Conservation (phyloP, 2,329 filamentous ascomycete genomes). For the Ceratocystis smalleyi region DNA sequence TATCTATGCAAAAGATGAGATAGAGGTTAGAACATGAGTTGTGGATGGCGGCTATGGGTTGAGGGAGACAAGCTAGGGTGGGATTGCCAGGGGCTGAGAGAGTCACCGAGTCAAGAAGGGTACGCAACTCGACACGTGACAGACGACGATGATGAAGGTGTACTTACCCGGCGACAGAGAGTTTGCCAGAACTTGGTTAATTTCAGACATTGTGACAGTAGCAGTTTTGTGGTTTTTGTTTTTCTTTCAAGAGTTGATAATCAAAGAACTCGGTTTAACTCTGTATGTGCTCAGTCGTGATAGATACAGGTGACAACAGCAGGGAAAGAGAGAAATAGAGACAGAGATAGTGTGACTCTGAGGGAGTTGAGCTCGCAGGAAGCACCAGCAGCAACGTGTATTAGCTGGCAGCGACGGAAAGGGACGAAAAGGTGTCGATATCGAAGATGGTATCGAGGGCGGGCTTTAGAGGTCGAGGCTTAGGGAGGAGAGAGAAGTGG, state of each 20-base stretch:
- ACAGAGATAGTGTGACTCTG: neutral
- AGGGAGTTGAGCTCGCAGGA: neutral
- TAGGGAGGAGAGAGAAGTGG: neutral
- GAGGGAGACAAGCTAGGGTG: neutral
- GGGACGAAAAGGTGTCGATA: slow-evolving; percentile 20
- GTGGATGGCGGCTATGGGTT: neutral
- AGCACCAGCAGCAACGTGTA: neutral
- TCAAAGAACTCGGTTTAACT: neutral
- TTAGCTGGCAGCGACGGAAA: neutral
- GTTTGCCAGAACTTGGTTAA: slow-evolving; percentile 93
- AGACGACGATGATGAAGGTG: slow-evolving; percentile 15
- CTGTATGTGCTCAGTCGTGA: slow-evolving; percentile 4
- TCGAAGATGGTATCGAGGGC: slow-evolving; percentile 19
- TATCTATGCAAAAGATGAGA: slow-evolving; percentile 38
- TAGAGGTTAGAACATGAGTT: slow-evolving; percentile 7
- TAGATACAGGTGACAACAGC: slow-evolving; percentile 9
- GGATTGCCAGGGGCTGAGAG: neutral
- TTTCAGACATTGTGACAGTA: slow-evolving; percentile 66
- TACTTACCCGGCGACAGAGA: slow-evolving; percentile 83
- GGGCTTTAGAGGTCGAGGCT: neutral
- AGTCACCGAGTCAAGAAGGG: neutral
- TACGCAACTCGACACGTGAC: slow-evolving; percentile 12
- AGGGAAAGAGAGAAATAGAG: neutral
- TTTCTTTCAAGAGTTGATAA: slow-evolving; percentile 5
- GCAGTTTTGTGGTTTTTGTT: slow-evolving; percentile 21